Evolutionary conservation across 441 rosid genomes (phyloP).

Genomic region (Arabidopsis lyrata): DNA sequence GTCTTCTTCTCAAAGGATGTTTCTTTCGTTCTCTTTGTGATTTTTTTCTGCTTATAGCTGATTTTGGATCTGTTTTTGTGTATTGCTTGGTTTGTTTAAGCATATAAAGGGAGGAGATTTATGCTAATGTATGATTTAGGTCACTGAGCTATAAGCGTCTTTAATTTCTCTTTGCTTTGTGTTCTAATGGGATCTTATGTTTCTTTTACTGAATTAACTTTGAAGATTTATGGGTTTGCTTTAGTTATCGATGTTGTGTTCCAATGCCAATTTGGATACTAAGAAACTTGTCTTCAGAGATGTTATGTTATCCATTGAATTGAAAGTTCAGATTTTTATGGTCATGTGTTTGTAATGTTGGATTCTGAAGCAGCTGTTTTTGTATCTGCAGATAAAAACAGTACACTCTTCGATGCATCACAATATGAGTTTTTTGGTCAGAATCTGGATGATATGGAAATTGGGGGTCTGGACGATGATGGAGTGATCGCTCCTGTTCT

Average conservation of each 20-base stretch:
- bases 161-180: background rate
- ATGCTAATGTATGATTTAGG: conserved; percentile 29
- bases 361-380: background rate
- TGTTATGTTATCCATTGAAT: background rate
- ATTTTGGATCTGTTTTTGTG: conserved; percentile 35
- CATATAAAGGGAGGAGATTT: background rate
- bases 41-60: conserved; percentile 27
- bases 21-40: conserved; percentile 11
- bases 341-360: conserved; percentile 9
- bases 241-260: conserved; percentile 9
- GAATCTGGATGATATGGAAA: conserved; percentile 59
- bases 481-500: conserved; percentile 49
- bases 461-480: conserved; percentile 70
- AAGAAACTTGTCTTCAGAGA: background rate
- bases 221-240: conserved; percentile 2
- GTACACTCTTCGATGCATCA: conserved; percentile 73
- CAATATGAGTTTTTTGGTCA: conserved; percentile 86
- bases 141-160: conserved; percentile 20
- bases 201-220: background rate
- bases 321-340: background rate
- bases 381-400: conserved; percentile 51
- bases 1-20: background rate
- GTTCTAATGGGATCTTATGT: conserved; percentile 27
- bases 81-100: background rate
- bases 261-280: conserved; percentile 23